Evolutionary conservation across 129 eudicot genomes (phyloP).

Genomic region (Ambrosia artemisiifolia): DNA sequence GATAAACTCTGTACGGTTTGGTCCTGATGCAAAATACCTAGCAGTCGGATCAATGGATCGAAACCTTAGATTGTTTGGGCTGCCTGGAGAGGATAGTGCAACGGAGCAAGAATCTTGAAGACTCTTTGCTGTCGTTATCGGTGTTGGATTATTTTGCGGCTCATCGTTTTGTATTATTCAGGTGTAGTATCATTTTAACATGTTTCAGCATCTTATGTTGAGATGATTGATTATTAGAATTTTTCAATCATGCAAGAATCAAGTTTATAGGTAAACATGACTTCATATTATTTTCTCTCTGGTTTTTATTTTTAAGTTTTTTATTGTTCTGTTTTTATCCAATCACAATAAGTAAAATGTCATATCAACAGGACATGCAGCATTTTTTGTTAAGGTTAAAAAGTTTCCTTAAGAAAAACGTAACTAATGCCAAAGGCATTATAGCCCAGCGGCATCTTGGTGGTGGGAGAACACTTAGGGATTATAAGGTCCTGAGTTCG

Average conservation of each 20-base stretch:
- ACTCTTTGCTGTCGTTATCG: background rate
- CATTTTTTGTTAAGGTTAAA: too few species aligned
- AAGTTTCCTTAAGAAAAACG: too few species aligned
- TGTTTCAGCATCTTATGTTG: background rate
- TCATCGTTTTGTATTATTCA: conserved; percentile 29
- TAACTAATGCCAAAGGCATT: too few species aligned
- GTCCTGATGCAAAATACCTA: conserved; percentile 83
- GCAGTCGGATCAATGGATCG: conserved; percentile 96
- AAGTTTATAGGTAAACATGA: conserved; percentile 7
- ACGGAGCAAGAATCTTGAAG: conserved; percentile 44
- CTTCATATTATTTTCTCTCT: background rate
- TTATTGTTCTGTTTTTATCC: too few species aligned
- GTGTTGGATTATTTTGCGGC: background rate
- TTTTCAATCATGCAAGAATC: background rate
- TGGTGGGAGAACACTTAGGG: too few species aligned
- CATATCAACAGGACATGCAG: too few species aligned
- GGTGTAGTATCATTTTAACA: conserved; percentile 25
- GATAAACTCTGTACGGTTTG: conserved; percentile 63
- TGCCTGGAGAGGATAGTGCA: conserved; percentile 60
- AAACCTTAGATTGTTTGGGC: conserved; percentile 77
- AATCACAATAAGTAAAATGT: too few species aligned
- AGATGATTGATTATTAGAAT: conserved; percentile 14
- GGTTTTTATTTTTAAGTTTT: background rate
- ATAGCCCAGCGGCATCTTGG: too few species aligned
- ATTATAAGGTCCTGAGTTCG: too few species aligned